These are phyloP conservation scores for Pseudogymnoascus sp. DNA, from an alignment of 2,329 filamentous ascomycete species.

Conservation along the genomic window DNA sequence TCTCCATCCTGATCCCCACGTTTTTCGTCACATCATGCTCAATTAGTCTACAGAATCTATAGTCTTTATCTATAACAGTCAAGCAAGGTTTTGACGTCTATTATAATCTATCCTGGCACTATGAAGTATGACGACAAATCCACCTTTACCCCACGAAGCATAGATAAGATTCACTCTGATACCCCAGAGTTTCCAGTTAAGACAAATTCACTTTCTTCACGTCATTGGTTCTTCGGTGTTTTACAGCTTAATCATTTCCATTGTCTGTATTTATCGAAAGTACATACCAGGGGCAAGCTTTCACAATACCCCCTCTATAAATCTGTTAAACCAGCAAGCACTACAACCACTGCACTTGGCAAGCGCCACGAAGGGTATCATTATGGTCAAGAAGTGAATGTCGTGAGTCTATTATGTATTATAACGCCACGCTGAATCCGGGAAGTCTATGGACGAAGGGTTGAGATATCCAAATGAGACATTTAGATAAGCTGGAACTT, in stretches of 20 bases:
- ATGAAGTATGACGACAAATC: background rate
- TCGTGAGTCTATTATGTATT: constrained; percentile 10
- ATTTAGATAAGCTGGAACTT: background rate
- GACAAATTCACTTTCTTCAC: background rate
- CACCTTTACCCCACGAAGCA: background rate
- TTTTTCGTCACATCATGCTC: background rate
- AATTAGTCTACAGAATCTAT: background rate
- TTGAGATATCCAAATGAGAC: constrained; percentile 5
- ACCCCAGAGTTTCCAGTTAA: background rate
- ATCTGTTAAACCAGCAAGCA: constrained; percentile 6
- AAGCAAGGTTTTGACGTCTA: background rate
- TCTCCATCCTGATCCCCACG: background rate
- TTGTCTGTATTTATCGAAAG: constrained; percentile 5
- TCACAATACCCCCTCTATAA: background rate
- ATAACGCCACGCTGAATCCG: constrained; percentile 9
- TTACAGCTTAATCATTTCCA: constrained; percentile 3
- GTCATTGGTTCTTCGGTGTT: background rate
- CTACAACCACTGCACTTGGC: constrained; percentile 5
- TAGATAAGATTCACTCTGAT: background rate
- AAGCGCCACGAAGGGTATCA: constrained; percentile 10
- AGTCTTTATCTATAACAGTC: too few species aligned
- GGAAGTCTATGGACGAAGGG: constrained; percentile 8
- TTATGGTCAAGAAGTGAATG: constrained; percentile 8
- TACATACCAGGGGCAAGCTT: background rate
- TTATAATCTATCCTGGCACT: background rate